phyloP scores from a whole-genome alignment of 306 rosid species.

The Sicyos baderoa region DNA sequence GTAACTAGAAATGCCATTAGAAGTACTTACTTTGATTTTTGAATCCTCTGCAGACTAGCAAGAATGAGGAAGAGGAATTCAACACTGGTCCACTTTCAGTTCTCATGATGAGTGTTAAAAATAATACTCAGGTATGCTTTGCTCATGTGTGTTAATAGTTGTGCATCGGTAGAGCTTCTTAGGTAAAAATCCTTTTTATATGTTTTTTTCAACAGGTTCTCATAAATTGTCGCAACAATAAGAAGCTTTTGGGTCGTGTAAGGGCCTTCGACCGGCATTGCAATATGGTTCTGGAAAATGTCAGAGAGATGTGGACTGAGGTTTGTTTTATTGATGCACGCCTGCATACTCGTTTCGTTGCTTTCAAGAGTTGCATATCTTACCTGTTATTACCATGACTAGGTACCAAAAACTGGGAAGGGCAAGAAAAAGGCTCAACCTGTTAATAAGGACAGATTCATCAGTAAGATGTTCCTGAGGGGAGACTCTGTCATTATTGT shows the following conservation, averaged over 20 bases:
- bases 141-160: no score
- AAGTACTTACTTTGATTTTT: background rate
- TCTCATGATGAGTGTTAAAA: constrained; percentile 91
- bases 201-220: constrained; percentile 40
- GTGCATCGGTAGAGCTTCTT: background rate
- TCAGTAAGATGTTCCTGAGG: no score
- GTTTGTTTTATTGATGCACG: constrained; percentile 10
- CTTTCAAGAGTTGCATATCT: no score
- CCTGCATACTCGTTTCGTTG: no score
- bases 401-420: no score
- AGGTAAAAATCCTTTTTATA: background rate
- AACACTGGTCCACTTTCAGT: constrained; percentile 88
- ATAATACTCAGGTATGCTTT: constrained; percentile 28
- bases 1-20: background rate
- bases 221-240: constrained; percentile 77
- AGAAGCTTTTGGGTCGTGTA: constrained; percentile 79
- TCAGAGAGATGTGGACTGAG: constrained; percentile 97
- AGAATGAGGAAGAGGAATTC: constrained; percentile 85
- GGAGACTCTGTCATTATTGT: no score
- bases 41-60: constrained; percentile 29
- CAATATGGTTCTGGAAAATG: constrained; percentile 93
- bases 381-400: no score
- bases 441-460: no score
- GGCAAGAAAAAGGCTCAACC: no score
- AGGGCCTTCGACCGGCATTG: constrained; percentile 78